Evolutionary conservation across 2,329 filamentous ascomycete species (phyloP), one percentile per base, ranked within the genome.

Genomic region (Sporothrix humicola): DNA sequence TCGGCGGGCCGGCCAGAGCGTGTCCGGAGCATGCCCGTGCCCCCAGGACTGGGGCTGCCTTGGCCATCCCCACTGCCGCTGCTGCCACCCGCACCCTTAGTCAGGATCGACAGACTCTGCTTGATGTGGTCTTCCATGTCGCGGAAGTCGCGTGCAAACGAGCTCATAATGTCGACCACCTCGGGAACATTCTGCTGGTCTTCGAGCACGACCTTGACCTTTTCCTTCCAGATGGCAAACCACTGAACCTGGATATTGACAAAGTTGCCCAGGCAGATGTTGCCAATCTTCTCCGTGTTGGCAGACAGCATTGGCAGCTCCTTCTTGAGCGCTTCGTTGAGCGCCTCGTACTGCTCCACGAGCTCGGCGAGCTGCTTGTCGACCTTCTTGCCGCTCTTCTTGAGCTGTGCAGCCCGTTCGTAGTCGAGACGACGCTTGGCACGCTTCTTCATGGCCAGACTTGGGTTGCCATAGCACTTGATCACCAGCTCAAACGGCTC

Each of bases 321-420:
- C 77, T 95, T 92, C 82, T 97, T 98, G 74, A 98, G 86, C 0
- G 95, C 94, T 76, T 97, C 93, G 79, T 98, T 98, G 74, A 99
- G 86, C 8, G 94, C 94, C 56, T 93, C 88, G 81, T 97, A 99
- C 80, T 97, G 92, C 79, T 97, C 94, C 23, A 94, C 93, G 54
- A 92, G 89, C 77, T 97, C 94, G 17, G 89, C 86, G 3, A 95
- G 91, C 80, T 95, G 96, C 79, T 94, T 92, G 80, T 98, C 95
- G 13, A 94, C 86, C 77, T 93, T 97, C 81, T 97, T 95, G 75
- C 94, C 93, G 48, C 89, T 87, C 61, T 94, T 92, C 79, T 92
- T 91, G 74, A 95, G 87, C 77, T 92, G 89, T 79, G 93, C 91
- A 77, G 89, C 93, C 77, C 92, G 92, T 76, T 95, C 93, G 81